Evolutionary conservation across 2,329 filamentous ascomycete genomes (phyloP), one percentile per base, ranked within the genome.

Genomic region (Claviceps quebecensis): DNA sequence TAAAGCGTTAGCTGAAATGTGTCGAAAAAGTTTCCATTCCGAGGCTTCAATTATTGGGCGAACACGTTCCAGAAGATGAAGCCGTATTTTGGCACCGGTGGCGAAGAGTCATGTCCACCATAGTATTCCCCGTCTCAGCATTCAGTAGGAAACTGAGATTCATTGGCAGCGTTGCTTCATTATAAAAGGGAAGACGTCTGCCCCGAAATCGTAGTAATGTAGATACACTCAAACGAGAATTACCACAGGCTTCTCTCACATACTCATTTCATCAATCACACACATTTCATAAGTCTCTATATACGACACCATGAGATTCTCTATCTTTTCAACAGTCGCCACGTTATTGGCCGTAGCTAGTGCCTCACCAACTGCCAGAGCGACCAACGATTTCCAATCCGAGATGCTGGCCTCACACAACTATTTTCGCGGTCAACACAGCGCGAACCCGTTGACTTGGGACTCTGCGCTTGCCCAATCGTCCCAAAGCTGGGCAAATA

Each of bases 321-420:
- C n/a, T 1, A 22, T 47, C 11, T 22, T 47, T 1, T 37, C 34
- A 37, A 19, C 45, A 37, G 22, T 37, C 0, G 9, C n/a, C 4
- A 22, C 17, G n/a, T 22, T n/a, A 8, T 19, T 47, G 2, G 11
- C 45, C 13, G 17, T 38, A 4, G 17, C 8, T 7, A 16, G 17
- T 38, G 45, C 45, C 5, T 47, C 45, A 8, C 45, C 45, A 5
- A 37, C 34, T 16, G 3, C 17, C 14, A 17, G 44, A 46, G 26
- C 44, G 13, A 14, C 44, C 8, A 17, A 9, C 2, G 16, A 49
- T n/a, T 47, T 51, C 37, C 13, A 51, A 11, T 5, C n/a, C 2
- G 36, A 51, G n/a, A 51, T 51, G 50, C 9, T 51, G n/a, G 37
- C 22, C 6, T 41, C 50, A 2, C 50, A 51, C 5, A 48, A 48